A percentile compares a stretch with the other conserved stretches of the same genome.
Conservation (phyloP, 257 asterid species). For the Lavandula angustifolia region DNA sequence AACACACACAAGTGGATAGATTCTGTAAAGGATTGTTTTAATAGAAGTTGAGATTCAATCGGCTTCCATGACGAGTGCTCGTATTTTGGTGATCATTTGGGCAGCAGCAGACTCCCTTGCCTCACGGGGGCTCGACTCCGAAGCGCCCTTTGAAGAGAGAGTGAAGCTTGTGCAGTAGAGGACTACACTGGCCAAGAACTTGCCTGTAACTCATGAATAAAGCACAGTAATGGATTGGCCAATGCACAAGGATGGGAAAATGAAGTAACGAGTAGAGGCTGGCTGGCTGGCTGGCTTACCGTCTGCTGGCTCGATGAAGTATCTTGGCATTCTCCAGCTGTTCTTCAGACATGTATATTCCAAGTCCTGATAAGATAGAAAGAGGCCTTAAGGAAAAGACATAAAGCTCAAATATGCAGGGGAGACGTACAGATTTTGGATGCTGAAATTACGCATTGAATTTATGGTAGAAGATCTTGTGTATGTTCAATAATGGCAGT, state of each 20-base stretch:
- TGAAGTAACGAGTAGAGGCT: background rate
- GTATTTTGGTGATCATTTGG: conserved; percentile 36
- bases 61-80: background rate
- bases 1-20: too few species aligned
- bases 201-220: conserved; percentile 36
- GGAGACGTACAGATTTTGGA: too few species aligned
- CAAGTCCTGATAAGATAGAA: conserved; percentile 39
- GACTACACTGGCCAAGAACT: conserved; percentile 32
- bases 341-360: conserved; percentile 39
- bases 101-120: conserved; percentile 60
- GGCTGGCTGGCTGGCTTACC: conserved; percentile 29
- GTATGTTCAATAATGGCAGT: too few species aligned
- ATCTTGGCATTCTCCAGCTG: conserved; percentile 47
- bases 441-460: too few species aligned
- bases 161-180: conserved; percentile 26
- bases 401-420: too few species aligned
- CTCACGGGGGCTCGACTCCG: conserved; percentile 33
- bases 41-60: background rate
- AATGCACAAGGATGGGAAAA: background rate
- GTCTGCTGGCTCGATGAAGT: conserved; percentile 32
- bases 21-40: background rate
- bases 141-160: conserved; percentile 26
- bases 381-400: too few species aligned
- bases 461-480: too few species aligned
- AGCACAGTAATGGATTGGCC: too few species aligned